These are phyloP conservation scores for Circinella umbellata DNA, from an alignment of 371 early-diverging fungal genomes.

Conservation along the genomic window DNA sequence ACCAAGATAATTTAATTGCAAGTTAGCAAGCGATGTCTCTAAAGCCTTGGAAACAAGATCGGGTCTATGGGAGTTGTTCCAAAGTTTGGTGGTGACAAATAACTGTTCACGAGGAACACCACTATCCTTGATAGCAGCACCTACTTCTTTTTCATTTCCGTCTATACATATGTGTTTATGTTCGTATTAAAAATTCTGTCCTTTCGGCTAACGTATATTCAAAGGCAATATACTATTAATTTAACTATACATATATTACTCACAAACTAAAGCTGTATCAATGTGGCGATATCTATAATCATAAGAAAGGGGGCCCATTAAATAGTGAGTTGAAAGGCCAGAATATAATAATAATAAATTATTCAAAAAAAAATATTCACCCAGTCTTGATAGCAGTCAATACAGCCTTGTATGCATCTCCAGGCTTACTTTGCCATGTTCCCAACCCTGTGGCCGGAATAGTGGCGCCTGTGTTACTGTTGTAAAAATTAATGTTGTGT, in stretches of 20 bases:
- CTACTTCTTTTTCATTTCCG: slow-evolving; percentile 76
- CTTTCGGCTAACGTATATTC: too few species aligned
- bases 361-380: slow-evolving; percentile 10
- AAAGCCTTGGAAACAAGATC: slow-evolving; percentile 48
- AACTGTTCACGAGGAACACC: slow-evolving; percentile 69
- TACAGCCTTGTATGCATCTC: slow-evolving; percentile 42
- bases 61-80: slow-evolving; percentile 63
- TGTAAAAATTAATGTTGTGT: too few species aligned
- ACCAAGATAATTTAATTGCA: slow-evolving; percentile 66
- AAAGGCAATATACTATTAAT: neutral
- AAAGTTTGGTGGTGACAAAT: slow-evolving; percentile 76
- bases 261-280: slow-evolving; percentile 62
- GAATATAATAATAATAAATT: slow-evolving; percentile 3
- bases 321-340: too few species aligned
- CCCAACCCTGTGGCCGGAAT: slow-evolving; percentile 41
- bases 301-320: neutral
- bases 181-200: neutral
- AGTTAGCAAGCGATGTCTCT: slow-evolving; percentile 49
- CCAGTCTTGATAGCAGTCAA: slow-evolving; percentile 42
- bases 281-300: slow-evolving; percentile 38
- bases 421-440: slow-evolving; percentile 55
- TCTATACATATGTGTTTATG: slow-evolving; percentile 25
- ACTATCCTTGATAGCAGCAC: slow-evolving; percentile 66
- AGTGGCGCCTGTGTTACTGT: slow-evolving; percentile 37
- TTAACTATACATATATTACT: neutral